Evolutionary conservation across 805 yeast species (phyloP), one percentile per base, ranked within the genome.

Genomic region (Torulaspora franciscae): DNA sequence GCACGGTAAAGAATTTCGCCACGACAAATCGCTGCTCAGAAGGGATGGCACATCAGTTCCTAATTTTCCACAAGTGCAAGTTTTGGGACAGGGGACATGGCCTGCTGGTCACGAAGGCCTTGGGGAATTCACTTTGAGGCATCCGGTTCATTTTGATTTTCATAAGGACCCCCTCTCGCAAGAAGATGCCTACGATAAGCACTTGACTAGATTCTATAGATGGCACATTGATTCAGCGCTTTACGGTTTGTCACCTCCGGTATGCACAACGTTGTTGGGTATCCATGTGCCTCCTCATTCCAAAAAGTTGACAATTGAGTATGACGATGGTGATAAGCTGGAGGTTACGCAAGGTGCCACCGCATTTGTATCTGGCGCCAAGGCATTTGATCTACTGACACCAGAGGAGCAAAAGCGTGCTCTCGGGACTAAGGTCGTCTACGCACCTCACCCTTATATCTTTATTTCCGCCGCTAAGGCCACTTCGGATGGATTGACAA

Each of bases 151-250:
- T 63, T 77, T 79, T 54, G 74, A 82, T 1, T 88, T 88, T 76
- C 96, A 88, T 68, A 81, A 81, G 54, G 67, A 73, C 10, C 73
- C 80, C 1, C 72, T 88, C 50, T 70, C 81, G 13, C 74, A 76
- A n/a, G 81, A 80, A 36, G 79, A 87, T 52, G 76, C 83, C 50
- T 76, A 71, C 29, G 69, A 71, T 6, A 59, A 76, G 19, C 77
- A 81, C 41, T 76, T 77, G 64, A 88, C 96, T 2, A 75, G 95
- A 56, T 88, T 81, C 64, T 88, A 87, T 75, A 77, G 96, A 68
- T 88, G 96, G 96, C 96, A 88, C 67, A 86, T 88, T 52, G 96
- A 88, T 66, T 82, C 93, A 29, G 96, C 96, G 4, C 73, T 88
- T 32, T 88, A 88, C 58, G 95, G 79, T 29, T 74, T 87, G 55